A percentile compares a stretch with the other conserved stretches of the same genome.
These are phyloP conservation scores for Grammothele lineata DNA, from an alignment of 768 basidiomycete genomes.

Conservation along the genomic window DNA sequence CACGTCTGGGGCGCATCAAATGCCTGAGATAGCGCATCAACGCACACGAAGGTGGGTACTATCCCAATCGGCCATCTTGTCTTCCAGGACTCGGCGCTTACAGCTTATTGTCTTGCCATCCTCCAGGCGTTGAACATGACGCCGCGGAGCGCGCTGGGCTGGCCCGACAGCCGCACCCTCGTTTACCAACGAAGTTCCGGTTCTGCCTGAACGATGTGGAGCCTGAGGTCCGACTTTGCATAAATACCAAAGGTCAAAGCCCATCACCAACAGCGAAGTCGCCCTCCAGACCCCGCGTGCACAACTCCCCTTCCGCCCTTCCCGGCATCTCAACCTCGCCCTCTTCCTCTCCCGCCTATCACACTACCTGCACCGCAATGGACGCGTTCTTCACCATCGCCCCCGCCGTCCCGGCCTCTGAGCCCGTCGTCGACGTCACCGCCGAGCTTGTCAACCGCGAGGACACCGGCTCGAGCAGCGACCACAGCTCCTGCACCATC, in stretches of 20 bases:
- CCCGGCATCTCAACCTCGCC: not conserved
- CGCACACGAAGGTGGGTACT: too few relatives aligned
- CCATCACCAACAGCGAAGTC: not conserved
- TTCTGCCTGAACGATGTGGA: not conserved
- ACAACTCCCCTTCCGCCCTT: not conserved
- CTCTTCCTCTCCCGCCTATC: not conserved
- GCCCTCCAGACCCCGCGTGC: not conserved
- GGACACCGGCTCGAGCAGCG: constrained; percentile 1
- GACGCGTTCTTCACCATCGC: constrained; percentile 19
- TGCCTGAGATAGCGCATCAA: not conserved
- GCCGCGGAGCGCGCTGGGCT: not conserved
- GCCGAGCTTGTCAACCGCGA: constrained; percentile 5
- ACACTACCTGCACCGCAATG: not conserved
- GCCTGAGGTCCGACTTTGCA: not conserved
- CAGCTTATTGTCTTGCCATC: not conserved
- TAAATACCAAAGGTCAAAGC: not conserved
- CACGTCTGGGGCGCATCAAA: not conserved
- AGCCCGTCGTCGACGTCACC: constrained; percentile 5
- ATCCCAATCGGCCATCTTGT: too few relatives aligned
- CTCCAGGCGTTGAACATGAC: not conserved
- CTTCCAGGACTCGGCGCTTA: not conserved
- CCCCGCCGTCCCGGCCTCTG: constrained; percentile 8
- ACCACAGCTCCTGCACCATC: constrained; percentile 5
- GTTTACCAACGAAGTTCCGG: not conserved
- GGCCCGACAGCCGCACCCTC: not conserved